Base-by-base conservation (phyloP, 352 stramenopile species). In the Phytophthora fragariaefolia region DNA sequence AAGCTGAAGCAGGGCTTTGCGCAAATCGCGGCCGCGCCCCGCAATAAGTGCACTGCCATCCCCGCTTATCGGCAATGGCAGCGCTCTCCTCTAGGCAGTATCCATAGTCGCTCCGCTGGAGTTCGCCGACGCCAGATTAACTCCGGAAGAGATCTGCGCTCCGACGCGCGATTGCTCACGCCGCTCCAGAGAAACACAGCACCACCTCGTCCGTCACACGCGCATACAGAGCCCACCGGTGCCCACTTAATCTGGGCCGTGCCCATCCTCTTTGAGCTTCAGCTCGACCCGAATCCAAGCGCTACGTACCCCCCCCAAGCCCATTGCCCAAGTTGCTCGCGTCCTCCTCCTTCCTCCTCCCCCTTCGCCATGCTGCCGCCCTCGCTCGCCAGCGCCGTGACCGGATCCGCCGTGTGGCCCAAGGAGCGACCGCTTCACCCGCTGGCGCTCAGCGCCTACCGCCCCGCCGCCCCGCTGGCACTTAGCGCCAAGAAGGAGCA, bases 401-500 rank as follows among this genome's bases (percentile, higher is more conserved):
- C 48, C 42, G 56, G 67, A 43, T 63, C 67, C 55, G 42, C 28
- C 28, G 13, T 42, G 24, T 68, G 62, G 67, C 36, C 6, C 4
- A 6, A 55, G 17, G 62, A 58, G 38, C 43, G 66, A 26, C 56
- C 53, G 30, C 58, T 66, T 43, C 61, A 66, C 20, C 64, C 69
- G 36, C 54, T 77, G n/a, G 59, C 60, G 43, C 59, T 77, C 23
- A 80, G 68, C 30, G 58, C 62, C 15, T 69, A 54, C 42, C 26
- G 54, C 24, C 17, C 12, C 9, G 15, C 7, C 40, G 30, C 26
- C 34, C 52, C 59, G 20, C 55, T 73, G 47, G 64, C 71, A 26
- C 58, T 79, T 9, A 81, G 70, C 43, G 34, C 53, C 24, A 71
- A 69, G 43, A 71, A 64, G 36, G 45, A 78, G 32, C 40, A 58